Percentiles rank a stretch among this genome's conserved stretches.
Evolutionary conservation across 805 yeast species (phyloP).

Genomic region (Ogataea haglerorum): DNA sequence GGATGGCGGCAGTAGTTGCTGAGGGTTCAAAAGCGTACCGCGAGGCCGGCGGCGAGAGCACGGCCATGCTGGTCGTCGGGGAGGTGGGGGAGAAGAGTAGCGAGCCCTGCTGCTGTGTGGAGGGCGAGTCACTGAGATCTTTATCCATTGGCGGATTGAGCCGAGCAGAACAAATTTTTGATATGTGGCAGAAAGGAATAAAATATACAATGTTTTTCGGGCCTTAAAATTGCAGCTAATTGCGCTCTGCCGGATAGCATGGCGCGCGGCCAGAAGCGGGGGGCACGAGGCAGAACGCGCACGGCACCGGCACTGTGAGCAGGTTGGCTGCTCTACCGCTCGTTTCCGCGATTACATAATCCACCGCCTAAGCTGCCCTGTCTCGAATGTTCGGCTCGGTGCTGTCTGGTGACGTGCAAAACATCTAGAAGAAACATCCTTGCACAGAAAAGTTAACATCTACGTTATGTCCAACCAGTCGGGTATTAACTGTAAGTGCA

Average conservation of each 20-base stretch:
- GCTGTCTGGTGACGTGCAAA: not conserved
- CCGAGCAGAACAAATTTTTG: slow-evolving; percentile 8
- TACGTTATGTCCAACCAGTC: slow-evolving; percentile 62
- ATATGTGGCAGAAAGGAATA: slow-evolving; percentile 12
- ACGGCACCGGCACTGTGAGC: no score
- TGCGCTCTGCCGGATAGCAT: no score
- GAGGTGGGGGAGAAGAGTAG: slow-evolving; percentile 23
- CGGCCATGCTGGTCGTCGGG: slow-evolving; percentile 33
- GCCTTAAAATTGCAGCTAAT: no score
- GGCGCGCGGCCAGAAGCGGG: no score
- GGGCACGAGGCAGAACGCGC: no score
- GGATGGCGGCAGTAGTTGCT: slow-evolving; percentile 22
- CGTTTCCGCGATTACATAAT: no score
- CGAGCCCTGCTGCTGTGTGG: slow-evolving; percentile 15
- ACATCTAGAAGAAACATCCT: not conserved
- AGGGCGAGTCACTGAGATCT: slow-evolving; percentile 17
- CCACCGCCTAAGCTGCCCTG: not conserved
- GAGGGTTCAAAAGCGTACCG: slow-evolving; percentile 33
- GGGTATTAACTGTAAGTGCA: slow-evolving; percentile 45
- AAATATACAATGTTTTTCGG: not conserved
- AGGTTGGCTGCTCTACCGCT: no score
- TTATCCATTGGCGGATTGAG: slow-evolving; percentile 12
- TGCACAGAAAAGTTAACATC: slow-evolving; percentile 1
- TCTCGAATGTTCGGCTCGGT: not conserved
- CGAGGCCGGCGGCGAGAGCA: slow-evolving; percentile 41